Conservation (phyloP, 2,329 filamentous ascomycete species). For the Akanthomyces dipterigenus region DNA sequence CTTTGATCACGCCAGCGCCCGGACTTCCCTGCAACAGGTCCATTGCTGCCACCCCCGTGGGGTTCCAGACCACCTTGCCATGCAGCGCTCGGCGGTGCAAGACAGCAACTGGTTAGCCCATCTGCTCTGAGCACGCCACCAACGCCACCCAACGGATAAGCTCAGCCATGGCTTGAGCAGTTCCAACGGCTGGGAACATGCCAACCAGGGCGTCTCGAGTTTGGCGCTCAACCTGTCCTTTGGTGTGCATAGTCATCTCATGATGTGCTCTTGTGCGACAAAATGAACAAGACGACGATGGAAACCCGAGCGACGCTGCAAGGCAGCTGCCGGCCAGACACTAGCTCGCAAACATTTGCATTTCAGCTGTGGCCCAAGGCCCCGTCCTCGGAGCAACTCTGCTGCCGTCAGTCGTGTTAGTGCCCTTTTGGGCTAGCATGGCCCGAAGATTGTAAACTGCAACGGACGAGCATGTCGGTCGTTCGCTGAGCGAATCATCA, state of each 20-base stretch:
- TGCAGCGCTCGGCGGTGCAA: background rate
- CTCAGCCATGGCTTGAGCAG: constrained; percentile 12
- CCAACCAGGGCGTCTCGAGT: constrained; percentile 5
- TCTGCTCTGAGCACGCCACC: constrained; percentile 10
- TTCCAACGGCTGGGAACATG: constrained; percentile 10
- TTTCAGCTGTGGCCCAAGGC: background rate
- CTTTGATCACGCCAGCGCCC: constrained; percentile 3
- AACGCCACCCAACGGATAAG: constrained; percentile 12
- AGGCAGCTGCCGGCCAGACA: background rate
- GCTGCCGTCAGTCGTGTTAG: constrained; percentile 8
- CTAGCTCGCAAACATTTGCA: background rate
- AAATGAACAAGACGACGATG: background rate
- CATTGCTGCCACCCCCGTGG: constrained; percentile 10
- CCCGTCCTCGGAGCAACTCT: background rate
- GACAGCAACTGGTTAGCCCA: background rate
- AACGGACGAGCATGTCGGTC: background rate
- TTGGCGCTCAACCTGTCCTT: background rate
- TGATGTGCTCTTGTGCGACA: background rate
- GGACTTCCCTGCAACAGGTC: background rate
- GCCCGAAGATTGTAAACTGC: background rate
- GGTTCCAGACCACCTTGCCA: constrained; percentile 2
- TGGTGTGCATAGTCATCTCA: background rate
- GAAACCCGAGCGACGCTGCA: background rate
- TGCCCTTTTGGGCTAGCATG: constrained; percentile 10
- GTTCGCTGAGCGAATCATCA: constrained; percentile 1